Conservation (phyloP, 1,284 basidiomycete genomes). For the Filobasidium uniguttulatum region DNA sequence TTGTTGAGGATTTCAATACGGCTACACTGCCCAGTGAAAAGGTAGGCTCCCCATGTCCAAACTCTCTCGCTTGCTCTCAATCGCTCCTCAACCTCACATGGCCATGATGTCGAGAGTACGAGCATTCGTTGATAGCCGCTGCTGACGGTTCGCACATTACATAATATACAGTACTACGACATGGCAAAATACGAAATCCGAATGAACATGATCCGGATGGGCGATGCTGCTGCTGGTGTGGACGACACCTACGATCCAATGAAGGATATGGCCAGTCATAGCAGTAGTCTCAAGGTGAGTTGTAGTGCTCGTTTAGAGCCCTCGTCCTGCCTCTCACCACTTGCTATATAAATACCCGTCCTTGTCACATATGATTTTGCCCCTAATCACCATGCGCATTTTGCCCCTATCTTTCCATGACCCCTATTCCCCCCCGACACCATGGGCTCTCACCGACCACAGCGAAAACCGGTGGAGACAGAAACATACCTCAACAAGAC, state of each 20-base stretch:
- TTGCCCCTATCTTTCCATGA: too few relatives aligned
- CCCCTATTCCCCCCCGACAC: constrained; percentile 15
- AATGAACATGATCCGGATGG: constrained; percentile 65
- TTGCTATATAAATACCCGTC: neutral
- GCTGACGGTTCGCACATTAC: too few relatives aligned
- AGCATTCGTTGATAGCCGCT: too few relatives aligned
- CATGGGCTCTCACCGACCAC: constrained; percentile 51
- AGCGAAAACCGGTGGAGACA: constrained; percentile 47
- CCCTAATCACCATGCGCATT: too few relatives aligned
- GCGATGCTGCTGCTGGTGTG: constrained; percentile 56
- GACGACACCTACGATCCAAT: constrained; percentile 59
- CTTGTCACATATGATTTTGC: too few relatives aligned
- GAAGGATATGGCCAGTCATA: constrained; percentile 63
- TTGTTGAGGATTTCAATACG: constrained; percentile 71
- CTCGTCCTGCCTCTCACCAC: too few relatives aligned
- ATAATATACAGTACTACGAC: constrained; percentile 54
- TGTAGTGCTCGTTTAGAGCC: too few relatives aligned
- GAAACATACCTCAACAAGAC: constrained; percentile 62
- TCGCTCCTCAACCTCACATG: neutral
- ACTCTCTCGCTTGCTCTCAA: neutral
- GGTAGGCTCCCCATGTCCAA: too few relatives aligned
- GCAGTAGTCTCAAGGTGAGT: constrained; percentile 22
- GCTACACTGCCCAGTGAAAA: constrained; percentile 82
- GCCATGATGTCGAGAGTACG: too few relatives aligned
- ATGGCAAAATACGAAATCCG: constrained; percentile 63